These are phyloP conservation scores for Leccinum pellstonianum DNA, from an alignment of 768 basidiomycete species.

Conservation along the genomic window DNA sequence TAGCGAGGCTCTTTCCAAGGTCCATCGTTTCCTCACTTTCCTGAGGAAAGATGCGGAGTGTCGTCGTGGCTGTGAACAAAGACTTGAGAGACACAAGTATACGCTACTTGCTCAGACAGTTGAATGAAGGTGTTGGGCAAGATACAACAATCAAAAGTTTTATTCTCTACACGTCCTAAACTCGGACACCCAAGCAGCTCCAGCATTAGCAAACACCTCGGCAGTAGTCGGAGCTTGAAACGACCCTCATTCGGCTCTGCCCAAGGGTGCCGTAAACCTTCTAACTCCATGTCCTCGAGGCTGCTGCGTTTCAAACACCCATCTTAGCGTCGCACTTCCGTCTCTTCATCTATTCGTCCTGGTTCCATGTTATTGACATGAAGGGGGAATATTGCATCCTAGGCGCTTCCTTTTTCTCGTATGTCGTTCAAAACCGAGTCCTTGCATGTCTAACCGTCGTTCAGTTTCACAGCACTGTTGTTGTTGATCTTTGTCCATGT, in stretches of 20 bases:
- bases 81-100: slow-evolving; percentile 23
- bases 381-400: slow-evolving; percentile 78
- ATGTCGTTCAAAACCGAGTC: slow-evolving; percentile 28
- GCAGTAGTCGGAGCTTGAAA: slow-evolving; percentile 17
- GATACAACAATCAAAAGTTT: not conserved
- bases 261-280: slow-evolving; percentile 16
- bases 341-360: slow-evolving; percentile 17
- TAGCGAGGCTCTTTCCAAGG: slow-evolving; percentile 58
- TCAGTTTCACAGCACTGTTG: slow-evolving; percentile 38
- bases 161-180: not conserved
- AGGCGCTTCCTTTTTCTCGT: slow-evolving; percentile 72
- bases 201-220: not conserved
- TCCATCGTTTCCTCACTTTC: slow-evolving; percentile 58
- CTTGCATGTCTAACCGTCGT: slow-evolving; percentile 13
- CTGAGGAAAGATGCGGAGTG: slow-evolving; percentile 31
- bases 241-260: slow-evolving; percentile 7
- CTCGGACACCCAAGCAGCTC: not conserved
- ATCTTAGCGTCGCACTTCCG: slow-evolving; percentile 14
- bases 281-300: slow-evolving; percentile 20
- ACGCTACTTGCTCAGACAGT: slow-evolving; percentile 6
- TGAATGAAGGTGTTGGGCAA: not conserved
- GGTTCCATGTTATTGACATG: slow-evolving; percentile 40
- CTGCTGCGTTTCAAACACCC: slow-evolving; percentile 22
- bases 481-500: slow-evolving; percentile 84
- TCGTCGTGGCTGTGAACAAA: slow-evolving; percentile 25